phyloP scores from a whole-genome alignment of 345 rosid species.

The Eucalyptus curtisii region DNA sequence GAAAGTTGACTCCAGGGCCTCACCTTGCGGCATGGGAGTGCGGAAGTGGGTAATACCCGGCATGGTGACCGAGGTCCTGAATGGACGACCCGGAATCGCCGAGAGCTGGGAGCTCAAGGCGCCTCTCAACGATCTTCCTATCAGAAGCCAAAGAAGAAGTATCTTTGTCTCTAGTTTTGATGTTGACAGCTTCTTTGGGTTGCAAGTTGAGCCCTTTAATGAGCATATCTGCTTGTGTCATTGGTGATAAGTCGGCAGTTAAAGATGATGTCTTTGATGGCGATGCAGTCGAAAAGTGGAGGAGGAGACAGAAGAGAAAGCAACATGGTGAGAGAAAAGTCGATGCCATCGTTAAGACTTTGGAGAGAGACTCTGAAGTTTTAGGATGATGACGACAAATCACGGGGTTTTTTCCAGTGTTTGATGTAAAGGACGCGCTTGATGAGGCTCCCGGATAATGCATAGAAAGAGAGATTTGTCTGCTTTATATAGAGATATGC shows the following conservation, averaged over 20 bases:
- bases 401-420: background rate
- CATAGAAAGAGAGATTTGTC: background rate
- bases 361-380: background rate
- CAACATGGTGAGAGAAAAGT: background rate
- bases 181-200: conserved; percentile 18
- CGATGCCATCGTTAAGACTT: background rate
- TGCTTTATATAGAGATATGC: background rate
- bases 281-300: background rate
- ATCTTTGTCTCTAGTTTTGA: background rate
- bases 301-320: background rate
- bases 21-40: conserved; percentile 65
- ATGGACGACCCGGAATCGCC: conserved; percentile 30
- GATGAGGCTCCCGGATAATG: background rate
- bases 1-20: background rate
- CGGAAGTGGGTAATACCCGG: conserved; percentile 70
- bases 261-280: background rate
- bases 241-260: conserved; percentile 2
- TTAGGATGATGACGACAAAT: background rate
- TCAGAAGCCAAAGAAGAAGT: background rate
- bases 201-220: conserved; percentile 42
- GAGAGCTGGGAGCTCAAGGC: conserved; percentile 13
- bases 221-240: conserved; percentile 26
- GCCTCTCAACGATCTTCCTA: conserved; percentile 7
- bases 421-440: background rate
- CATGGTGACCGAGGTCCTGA: conserved; percentile 63